Evolutionary conservation across 257 asterid species (phyloP).

Genomic region (Solanum virginianum): DNA sequence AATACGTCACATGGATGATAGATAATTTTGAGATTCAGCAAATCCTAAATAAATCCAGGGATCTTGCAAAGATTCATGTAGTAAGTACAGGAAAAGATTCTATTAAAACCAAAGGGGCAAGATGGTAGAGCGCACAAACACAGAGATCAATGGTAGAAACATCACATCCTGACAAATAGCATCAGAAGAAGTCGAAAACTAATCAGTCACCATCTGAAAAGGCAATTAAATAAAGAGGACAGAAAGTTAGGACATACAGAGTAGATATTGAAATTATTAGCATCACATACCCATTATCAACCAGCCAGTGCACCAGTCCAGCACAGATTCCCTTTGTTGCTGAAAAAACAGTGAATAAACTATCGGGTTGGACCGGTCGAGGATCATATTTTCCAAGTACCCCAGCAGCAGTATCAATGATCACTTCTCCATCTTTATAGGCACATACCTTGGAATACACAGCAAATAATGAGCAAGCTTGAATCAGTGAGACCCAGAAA

Average conservation of each 20-base stretch:
- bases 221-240: not conserved
- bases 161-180: not conserved
- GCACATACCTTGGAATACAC: slow-evolving; percentile 68
- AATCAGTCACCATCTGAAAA: not conserved
- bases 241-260: not conserved
- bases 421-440: slow-evolving; percentile 92
- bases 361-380: slow-evolving; percentile 96
- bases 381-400: slow-evolving; percentile 96
- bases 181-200: not conserved
- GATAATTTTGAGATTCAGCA: not conserved
- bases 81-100: not conserved
- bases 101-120: not conserved
- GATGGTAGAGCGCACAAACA: not conserved
- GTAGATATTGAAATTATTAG: not conserved
- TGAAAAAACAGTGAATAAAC: slow-evolving; percentile 89
- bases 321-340: slow-evolving; percentile 88
- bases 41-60: not conserved
- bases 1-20: not conserved
- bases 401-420: slow-evolving; percentile 97
- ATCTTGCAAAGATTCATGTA: not conserved
- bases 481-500: not conserved
- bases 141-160: not conserved
- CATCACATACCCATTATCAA: slow-evolving; percentile 66
- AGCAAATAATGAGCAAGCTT: not conserved
- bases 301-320: slow-evolving; percentile 94